A percentile compares a stretch with the other conserved stretches of the same genome.
Conservation (phyloP, 192 early-diverging fungal species). For the Coemansia sp. region DNA sequence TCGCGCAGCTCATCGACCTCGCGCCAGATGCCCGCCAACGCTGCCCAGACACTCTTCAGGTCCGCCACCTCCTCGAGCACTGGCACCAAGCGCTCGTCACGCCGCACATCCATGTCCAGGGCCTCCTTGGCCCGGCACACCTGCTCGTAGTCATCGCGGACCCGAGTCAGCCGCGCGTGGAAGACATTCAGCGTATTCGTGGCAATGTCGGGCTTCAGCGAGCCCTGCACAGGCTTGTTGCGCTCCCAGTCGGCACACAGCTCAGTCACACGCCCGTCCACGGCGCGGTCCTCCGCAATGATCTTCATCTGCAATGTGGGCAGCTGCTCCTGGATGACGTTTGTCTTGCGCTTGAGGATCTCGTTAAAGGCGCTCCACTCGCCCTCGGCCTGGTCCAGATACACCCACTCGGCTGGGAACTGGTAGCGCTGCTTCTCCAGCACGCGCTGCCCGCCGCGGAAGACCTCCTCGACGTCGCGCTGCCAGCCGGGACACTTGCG, state of each 20-base stretch:
- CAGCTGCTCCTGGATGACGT: conserved; percentile 90
- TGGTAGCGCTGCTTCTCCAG: conserved; percentile 90
- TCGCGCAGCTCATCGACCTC: conserved; percentile 81
- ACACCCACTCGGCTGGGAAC: conserved; percentile 93
- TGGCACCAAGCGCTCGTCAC: conserved; percentile 67
- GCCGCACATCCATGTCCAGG: conserved; percentile 71
- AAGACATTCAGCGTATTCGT: conserved; percentile 75
- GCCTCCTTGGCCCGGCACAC: conserved; percentile 91
- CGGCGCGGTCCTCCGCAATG: conserved; percentile 81
- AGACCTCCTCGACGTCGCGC: conserved; percentile 73
- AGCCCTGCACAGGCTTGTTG: conserved; percentile 90
- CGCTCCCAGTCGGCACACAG: conserved; percentile 90
- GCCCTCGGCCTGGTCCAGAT: conserved; percentile 91
- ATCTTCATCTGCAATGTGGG: conserved; percentile 92
- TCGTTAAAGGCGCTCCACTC: conserved; percentile 97
- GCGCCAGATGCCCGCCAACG: conserved; percentile 77
- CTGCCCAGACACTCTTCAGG: conserved; percentile 88
- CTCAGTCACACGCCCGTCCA: conserved; percentile 77
- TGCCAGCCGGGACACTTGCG: conserved; percentile 73
- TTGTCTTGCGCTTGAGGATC: conserved; percentile 85
- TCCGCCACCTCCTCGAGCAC: conserved; percentile 89
- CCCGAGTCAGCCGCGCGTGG: conserved; percentile 71
- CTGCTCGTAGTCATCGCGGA: conserved; percentile 81
- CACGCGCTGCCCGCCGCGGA: conserved; percentile 85
- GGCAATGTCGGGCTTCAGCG: conserved; percentile 82